Conservation (phyloP, 345 rosid species). For the Geranium brycei region DNA sequence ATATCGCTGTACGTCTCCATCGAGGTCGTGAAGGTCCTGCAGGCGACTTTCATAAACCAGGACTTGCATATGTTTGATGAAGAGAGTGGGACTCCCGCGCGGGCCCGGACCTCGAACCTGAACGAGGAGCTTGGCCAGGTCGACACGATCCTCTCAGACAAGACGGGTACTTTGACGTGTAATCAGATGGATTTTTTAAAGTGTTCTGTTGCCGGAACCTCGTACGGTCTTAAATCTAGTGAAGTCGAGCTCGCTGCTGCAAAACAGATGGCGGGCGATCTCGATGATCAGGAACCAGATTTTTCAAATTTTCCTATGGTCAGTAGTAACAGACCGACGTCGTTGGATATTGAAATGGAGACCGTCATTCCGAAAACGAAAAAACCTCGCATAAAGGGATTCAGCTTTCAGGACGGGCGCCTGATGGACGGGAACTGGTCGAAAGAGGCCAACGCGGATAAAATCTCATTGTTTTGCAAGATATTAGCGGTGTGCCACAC, state of each 20-base stretch:
- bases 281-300: slow-evolving; percentile 47
- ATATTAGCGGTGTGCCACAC: slow-evolving; percentile 88
- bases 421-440: slow-evolving; percentile 75
- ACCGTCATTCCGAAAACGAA: slow-evolving; percentile 27
- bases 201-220: slow-evolving; percentile 83
- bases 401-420: slow-evolving; percentile 75
- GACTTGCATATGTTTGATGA: slow-evolving; percentile 83
- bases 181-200: slow-evolving; percentile 98
- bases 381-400: slow-evolving; percentile 54
- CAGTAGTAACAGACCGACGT: slow-evolving; percentile 17
- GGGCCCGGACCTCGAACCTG: slow-evolving; percentile 87
- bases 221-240: slow-evolving; percentile 64
- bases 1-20: slow-evolving; percentile 94
- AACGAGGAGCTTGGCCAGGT: slow-evolving; percentile 98
- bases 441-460: slow-evolving; percentile 52
- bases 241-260: slow-evolving; percentile 95
- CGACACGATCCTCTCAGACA: slow-evolving; percentile 90
- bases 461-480: slow-evolving; percentile 51
- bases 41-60: slow-evolving; percentile 83
- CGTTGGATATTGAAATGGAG: slow-evolving; percentile 60
- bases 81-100: slow-evolving; percentile 71
- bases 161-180: slow-evolving; percentile 97
- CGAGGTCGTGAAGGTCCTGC: slow-evolving; percentile 92
- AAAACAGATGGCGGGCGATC: slow-evolving; percentile 72
- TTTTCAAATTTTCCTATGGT: slow-evolving; percentile 8